phyloP scores from a whole-genome alignment of 495 filamentous ascomycete genomes.

The Aspergillus panamensis region DNA sequence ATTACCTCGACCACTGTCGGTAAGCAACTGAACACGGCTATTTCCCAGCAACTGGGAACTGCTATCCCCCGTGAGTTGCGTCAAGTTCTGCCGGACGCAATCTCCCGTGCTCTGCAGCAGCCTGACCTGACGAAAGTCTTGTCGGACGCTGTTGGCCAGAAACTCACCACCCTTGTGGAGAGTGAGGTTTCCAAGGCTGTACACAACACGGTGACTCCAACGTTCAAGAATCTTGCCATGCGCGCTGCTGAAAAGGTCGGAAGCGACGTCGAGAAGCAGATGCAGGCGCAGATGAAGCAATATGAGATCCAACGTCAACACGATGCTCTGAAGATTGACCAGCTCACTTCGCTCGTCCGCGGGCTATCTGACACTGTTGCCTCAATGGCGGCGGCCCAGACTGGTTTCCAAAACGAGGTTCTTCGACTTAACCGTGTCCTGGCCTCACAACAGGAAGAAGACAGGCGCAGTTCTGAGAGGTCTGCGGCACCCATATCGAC shows the following conservation, averaged over 20 bases:
- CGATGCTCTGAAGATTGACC: conserved; percentile 77
- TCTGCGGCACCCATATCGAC: background rate
- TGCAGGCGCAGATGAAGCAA: conserved; percentile 58
- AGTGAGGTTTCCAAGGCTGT: conserved; percentile 59
- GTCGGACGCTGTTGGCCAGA: conserved; percentile 64
- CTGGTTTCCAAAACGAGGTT: conserved; percentile 59
- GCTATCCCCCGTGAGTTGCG: conserved; percentile 53
- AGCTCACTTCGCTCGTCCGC: conserved; percentile 69
- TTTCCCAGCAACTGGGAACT: conserved; percentile 48
- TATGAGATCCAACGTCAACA: conserved; percentile 65
- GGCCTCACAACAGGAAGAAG: conserved; percentile 14
- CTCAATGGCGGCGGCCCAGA: conserved; percentile 63
- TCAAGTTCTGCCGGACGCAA: conserved; percentile 49
- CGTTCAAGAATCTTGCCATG: conserved; percentile 57
- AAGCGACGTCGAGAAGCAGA: conserved; percentile 61
- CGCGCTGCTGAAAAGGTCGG: conserved; percentile 58
- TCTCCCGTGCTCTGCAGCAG: conserved; percentile 62
- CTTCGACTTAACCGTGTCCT: conserved; percentile 46
- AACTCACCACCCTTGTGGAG: conserved; percentile 64
- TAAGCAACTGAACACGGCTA: conserved; percentile 54
- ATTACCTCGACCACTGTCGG: conserved; percentile 52
- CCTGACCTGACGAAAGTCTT: conserved; percentile 65
- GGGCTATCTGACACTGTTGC: conserved; percentile 69
- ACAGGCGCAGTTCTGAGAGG: background rate
- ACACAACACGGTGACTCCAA: conserved; percentile 58